phyloP scores from a whole-genome alignment of 805 yeast genomes.

The Barnettozyma sucrosica region DNA sequence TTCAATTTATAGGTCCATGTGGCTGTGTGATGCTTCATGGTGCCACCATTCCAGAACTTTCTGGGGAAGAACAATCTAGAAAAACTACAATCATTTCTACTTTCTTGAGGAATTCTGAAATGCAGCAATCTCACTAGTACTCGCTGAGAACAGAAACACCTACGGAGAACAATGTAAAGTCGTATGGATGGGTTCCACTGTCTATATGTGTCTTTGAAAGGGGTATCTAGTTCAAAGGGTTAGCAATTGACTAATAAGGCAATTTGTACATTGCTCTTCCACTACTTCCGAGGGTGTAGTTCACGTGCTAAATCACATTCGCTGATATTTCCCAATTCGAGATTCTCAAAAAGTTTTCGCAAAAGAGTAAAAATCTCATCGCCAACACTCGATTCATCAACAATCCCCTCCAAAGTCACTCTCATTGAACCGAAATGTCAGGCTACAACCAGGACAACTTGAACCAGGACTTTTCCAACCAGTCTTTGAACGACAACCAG shows the following conservation, averaged over 20 bases:
- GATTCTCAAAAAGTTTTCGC: not conserved
- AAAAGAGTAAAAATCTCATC: conserved; percentile 4
- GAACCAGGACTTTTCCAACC: conserved; percentile 27
- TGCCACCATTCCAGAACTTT: conserved; percentile 1
- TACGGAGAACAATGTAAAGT: no score
- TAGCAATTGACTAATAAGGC: no score
- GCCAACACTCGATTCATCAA: not conserved
- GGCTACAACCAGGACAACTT: conserved; percentile 26
- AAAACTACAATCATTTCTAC: not conserved
- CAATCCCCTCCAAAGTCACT: not conserved
- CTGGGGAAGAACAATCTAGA: conserved; percentile 2
- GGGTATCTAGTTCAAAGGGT: no score
- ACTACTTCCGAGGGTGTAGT: not conserved
- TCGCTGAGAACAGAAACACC: no score
- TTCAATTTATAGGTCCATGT: conserved; percentile 1
- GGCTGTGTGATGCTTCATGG: not conserved
- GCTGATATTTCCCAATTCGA: not conserved
- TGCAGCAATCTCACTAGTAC: no score
- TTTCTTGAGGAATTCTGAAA: no score
- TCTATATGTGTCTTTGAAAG: no score
- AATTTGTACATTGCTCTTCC: no score
- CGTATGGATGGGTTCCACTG: no score
- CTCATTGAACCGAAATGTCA: conserved; percentile 16
- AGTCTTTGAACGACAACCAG: conserved; percentile 23
- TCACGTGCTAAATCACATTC: conserved; percentile 3